Percentiles rank a stretch among this genome's conserved stretches.
These are phyloP conservation scores for Macadamia integrifolia DNA, from an alignment of 164 flowering plant genomes.

Conservation along the genomic window DNA sequence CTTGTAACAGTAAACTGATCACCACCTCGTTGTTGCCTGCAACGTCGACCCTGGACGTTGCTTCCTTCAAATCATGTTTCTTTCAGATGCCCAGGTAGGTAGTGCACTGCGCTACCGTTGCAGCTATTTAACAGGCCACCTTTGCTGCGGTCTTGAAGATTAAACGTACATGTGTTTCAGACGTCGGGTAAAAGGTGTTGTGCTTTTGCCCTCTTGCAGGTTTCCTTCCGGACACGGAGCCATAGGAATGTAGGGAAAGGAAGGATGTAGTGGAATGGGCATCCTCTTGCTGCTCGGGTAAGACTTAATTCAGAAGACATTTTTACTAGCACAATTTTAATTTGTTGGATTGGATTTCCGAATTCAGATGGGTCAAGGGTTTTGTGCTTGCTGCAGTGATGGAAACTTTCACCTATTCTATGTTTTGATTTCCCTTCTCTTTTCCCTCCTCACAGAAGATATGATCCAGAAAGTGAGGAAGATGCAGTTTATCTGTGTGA, in stretches of 20 bases:
- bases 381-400: too few relatives aligned
- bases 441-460: not conserved
- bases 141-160: not conserved
- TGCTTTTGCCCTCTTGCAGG: constrained; percentile 26
- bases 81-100: constrained; percentile 72
- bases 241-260: constrained; percentile 46
- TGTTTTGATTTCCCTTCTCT: too few relatives aligned
- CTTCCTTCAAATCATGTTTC: constrained; percentile 70
- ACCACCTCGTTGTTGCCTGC: constrained; percentile 40
- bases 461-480: not conserved
- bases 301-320: not conserved
- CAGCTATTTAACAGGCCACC: not conserved
- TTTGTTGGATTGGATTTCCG: too few relatives aligned
- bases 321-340: too few relatives aligned
- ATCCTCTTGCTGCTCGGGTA: not conserved
- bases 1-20: constrained; percentile 25
- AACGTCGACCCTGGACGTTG: constrained; percentile 48
- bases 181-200: not conserved
- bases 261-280: not conserved
- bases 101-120: not conserved
- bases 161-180: too few relatives aligned
- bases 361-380: too few relatives aligned
- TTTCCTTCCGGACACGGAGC: constrained; percentile 64
- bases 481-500: not conserved
- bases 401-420: too few relatives aligned